Base-by-base conservation (phyloP, 768 basidiomycete genomes). In the Lentinula raphanica region DNA sequence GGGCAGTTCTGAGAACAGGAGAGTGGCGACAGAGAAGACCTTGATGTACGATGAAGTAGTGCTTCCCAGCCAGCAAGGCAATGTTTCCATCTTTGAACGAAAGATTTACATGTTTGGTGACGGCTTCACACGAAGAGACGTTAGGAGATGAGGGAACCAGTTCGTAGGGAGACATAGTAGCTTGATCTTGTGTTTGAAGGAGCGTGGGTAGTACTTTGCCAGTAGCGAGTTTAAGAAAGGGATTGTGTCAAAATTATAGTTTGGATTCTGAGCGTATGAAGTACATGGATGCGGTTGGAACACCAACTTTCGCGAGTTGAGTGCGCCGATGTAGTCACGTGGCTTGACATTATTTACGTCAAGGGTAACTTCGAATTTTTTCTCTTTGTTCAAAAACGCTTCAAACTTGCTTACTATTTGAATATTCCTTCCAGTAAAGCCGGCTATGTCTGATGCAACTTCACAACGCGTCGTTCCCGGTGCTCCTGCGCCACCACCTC, bases 51-150 rank as follows among this genome's bases (percentile, higher is more conserved):
- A 87, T 67, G 65, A 91, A 91, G 65, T 87, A 89, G 56, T 72
- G 73, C 1, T 71, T 64, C 5, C 74, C 81, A 50, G 85, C 74
- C 48, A 86, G 76, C 29, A 92, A 68, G 15, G 81, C 86, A 42
- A 90, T 68, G 63, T 88, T 90, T 19, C 86, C 89, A 65, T 90
- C 88, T 31, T 74, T 72, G 61, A 91, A 89, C 66, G 74, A 85
- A 17, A 90, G 72, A 46, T 79, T 76, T 17, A 74, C 74, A 65
- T 85, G 81, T 59, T 78, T 72, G 56, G 64, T 71, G 38, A 54
- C 38, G 3, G 17, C 13, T 28, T 42, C 32, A 40, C 8, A 6
- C 23, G 40, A 23, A 32, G 21, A 32, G 8, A 28, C 29, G 17
- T 40, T n/a, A 31, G 40, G 6, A 23, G 2, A 44, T 21, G 32